These are phyloP conservation scores for Haplosporangium gracile DNA, from an alignment of 192 early-diverging fungal genomes.

Conservation along the genomic window DNA sequence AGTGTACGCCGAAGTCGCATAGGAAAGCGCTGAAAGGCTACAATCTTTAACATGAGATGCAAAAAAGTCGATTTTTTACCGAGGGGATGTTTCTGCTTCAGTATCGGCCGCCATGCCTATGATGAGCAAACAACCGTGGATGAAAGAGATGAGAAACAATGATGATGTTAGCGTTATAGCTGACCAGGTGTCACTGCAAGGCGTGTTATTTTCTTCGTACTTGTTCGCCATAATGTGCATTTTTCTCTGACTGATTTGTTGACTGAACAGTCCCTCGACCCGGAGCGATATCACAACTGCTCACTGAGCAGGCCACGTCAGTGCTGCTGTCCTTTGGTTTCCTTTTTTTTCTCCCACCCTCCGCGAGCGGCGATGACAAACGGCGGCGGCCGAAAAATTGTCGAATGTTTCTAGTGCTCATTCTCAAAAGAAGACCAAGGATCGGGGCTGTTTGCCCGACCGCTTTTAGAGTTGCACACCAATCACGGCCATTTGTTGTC, in stretches of 20 bases:
- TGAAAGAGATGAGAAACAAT: neutral
- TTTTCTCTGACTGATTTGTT: neutral
- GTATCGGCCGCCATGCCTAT: conserved; percentile 51
- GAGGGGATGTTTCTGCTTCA: conserved; percentile 54
- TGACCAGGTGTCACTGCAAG: neutral
- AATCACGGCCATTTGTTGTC: neutral
- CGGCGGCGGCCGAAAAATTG: neutral
- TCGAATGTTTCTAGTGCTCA: neutral
- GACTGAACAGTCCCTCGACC: neutral
- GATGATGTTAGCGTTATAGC: neutral
- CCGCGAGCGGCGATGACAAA: neutral
- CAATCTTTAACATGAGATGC: neutral
- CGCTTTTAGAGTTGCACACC: neutral
- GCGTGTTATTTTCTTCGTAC: neutral
- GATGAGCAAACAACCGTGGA: neutral
- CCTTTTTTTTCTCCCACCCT: neutral
- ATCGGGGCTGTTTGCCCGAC: neutral
- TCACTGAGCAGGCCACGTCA: neutral
- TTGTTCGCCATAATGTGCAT: neutral
- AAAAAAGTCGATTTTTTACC: conserved; percentile 23
- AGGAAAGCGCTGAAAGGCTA: neutral
- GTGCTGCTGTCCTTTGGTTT: neutral
- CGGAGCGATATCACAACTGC: neutral
- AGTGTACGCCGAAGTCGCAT: neutral
- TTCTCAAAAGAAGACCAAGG: neutral